These are phyloP conservation scores for Straminergon stramineum DNA, from an alignment of 225 moss, liverwort and hornwort genomes.

Conservation along the genomic window DNA sequence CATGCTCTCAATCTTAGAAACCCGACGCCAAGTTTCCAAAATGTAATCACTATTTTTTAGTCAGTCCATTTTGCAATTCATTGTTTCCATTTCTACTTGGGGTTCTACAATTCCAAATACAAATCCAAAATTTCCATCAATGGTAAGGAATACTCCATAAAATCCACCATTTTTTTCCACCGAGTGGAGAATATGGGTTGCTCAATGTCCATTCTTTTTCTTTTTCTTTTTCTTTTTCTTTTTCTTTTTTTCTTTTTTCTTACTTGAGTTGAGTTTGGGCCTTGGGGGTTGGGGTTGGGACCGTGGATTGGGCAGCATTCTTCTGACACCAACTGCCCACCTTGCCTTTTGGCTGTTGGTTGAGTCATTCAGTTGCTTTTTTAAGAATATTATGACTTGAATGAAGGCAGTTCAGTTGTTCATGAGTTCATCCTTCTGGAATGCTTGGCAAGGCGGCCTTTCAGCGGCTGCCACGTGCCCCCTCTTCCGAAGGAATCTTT, in stretches of 20 bases:
- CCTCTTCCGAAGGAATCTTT: not conserved
- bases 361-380: not conserved
- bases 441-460: not conserved
- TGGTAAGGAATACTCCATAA: not conserved
- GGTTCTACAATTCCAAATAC: not conserved
- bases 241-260: too few species aligned
- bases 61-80: not conserved
- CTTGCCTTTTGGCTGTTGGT: not conserved
- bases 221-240: too few species aligned
- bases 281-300: not conserved
- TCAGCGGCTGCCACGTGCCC: not conserved
- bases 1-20: rapidly evolving
- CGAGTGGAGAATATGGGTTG: rapidly evolving
- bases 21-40: not conserved
- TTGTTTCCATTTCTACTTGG: rapidly evolving
- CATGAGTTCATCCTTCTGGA: not conserved
- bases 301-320: not conserved
- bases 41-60: not conserved
- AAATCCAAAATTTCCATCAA: rapidly evolving
- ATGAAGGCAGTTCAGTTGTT: not conserved
- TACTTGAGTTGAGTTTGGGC: not conserved
- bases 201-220: not conserved
- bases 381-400: not conserved
- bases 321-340: not conserved
- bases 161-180: too few species aligned